phyloP scores from a whole-genome alignment of 371 early-diverging fungal species.

The Actinomortierella ambigua region DNA sequence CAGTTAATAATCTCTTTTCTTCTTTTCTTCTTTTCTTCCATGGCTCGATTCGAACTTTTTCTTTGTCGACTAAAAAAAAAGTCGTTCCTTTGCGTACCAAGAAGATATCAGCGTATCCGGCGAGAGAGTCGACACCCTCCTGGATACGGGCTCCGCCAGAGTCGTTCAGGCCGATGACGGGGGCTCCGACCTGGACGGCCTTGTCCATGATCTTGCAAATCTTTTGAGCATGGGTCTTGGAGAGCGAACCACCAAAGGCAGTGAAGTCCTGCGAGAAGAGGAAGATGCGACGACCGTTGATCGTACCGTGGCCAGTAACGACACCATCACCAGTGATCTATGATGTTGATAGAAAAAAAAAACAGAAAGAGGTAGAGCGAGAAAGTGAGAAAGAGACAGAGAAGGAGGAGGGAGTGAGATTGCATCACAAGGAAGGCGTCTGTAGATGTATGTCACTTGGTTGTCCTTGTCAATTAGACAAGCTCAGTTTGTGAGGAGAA shows the following conservation, averaged over 20 bases:
- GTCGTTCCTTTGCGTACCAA: slow-evolving; percentile 64
- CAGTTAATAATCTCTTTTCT: too few relatives aligned
- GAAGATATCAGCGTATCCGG: slow-evolving; percentile 97
- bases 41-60: too few relatives aligned
- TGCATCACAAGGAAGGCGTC: neutral
- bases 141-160: slow-evolving; percentile 98
- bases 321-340: slow-evolving; percentile 94
- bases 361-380: neutral
- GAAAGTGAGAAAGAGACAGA: neutral
- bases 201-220: slow-evolving; percentile 96
- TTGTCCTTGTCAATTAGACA: too few relatives aligned
- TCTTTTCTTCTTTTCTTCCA: too few relatives aligned
- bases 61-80: too few relatives aligned
- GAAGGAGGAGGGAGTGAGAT: neutral
- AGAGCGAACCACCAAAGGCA: slow-evolving; percentile 90
- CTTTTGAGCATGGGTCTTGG: slow-evolving; percentile 90
- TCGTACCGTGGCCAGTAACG: slow-evolving; percentile 93
- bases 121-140: slow-evolving; percentile 96
- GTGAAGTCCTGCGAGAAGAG: slow-evolving; percentile 97
- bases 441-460: slow-evolving; percentile 2
- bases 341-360: neutral
- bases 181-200: slow-evolving; percentile 92
- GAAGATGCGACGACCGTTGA: slow-evolving; percentile 91
- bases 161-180: slow-evolving; percentile 95
- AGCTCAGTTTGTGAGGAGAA: too few relatives aligned